Base-by-base conservation (phyloP, 2,329 filamentous ascomycete genomes). In the Orbilia quercus region DNA sequence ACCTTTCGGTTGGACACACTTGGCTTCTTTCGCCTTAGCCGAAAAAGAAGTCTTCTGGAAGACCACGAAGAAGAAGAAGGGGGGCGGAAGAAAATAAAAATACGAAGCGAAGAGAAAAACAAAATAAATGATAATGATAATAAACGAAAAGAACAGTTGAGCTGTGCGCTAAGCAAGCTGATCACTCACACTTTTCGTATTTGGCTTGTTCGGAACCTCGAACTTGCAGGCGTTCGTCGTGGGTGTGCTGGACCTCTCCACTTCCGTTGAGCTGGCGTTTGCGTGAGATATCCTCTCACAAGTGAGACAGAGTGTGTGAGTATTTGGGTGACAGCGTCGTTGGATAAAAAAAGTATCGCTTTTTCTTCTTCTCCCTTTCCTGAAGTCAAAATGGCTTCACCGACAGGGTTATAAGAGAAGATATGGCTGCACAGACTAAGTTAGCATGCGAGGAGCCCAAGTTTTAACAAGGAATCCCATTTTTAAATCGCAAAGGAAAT, bases 1-100 rank as follows among this genome's bases (percentile, higher is more conserved):
- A 72, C 58, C 40, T 23, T 59, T 72, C 59, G 67, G 58, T 65
- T 72, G 67, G 58, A 65, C 59, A 59, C 51, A 64, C 67, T 72
- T 72, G 67, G 67, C 67, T 65, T 63, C 67, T 63, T 65, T 72
- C 53, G 67, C 67, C 67, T 58, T 72, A 64, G 67, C 67, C 67
- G 58, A 51, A 59, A 72, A 59, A 58, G 67, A 72, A 72, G 67
- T 65, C 55, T 72, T 72, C 67, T 58, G 55, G 67, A 72, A 71
- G 50, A 59, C 58, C 67, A 59, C 54, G 40, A 20, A 64, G 58
- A 59, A 65, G 58, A 45, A 42, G 31, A 51, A 58, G 44, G 23
- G 40, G 50, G 42, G 28, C 28, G 28, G 18, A 40, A 20, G 14
- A 28, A 55, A 23, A 42, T 7, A 34, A 38, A 54, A 54, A 14